Conservation (phyloP, 2,329 filamentous ascomycete species). For the Colletotrichum abscissum region DNA sequence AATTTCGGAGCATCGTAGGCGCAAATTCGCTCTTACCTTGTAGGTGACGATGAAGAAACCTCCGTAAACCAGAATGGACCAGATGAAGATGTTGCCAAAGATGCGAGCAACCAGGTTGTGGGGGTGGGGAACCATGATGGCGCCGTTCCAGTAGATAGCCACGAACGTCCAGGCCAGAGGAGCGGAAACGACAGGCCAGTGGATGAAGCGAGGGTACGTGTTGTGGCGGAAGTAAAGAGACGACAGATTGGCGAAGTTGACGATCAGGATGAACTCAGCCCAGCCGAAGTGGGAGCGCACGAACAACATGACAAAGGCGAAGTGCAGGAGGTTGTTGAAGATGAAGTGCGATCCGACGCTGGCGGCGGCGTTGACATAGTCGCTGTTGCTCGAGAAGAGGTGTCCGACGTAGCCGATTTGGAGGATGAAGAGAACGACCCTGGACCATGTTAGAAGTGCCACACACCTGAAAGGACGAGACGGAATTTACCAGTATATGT, state of each 20-base stretch:
- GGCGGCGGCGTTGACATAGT: conserved; percentile 75
- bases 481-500: conserved; percentile 78
- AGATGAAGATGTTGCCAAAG: conserved; percentile 88
- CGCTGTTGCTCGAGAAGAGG: conserved; percentile 76
- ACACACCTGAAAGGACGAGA: neutral
- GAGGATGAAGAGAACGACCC: conserved; percentile 78
- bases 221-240: conserved; percentile 85
- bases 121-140: conserved; percentile 79
- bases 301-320: conserved; percentile 87
- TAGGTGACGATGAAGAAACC: conserved; percentile 79
- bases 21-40: conserved; percentile 65
- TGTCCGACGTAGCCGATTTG: conserved; percentile 82
- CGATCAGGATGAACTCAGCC: conserved; percentile 78
- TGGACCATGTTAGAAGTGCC: conserved; percentile 44
- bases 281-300: conserved; percentile 79
- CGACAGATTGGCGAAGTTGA: conserved; percentile 86
- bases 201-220: conserved; percentile 78
- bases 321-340: conserved; percentile 84
- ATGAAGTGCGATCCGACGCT: conserved; percentile 88
- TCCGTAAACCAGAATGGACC: conserved; percentile 83
- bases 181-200: conserved; percentile 78
- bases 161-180: conserved; percentile 90
- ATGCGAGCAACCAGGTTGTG: conserved; percentile 77
- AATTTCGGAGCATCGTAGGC: too few relatives aligned
- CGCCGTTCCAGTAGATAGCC: conserved; percentile 89